A percentile compares a stretch with the other conserved stretches of the same genome.
phyloP scores from a whole-genome alignment of 805 yeast species.

The Yamadazyma takamatsuzukensis region DNA sequence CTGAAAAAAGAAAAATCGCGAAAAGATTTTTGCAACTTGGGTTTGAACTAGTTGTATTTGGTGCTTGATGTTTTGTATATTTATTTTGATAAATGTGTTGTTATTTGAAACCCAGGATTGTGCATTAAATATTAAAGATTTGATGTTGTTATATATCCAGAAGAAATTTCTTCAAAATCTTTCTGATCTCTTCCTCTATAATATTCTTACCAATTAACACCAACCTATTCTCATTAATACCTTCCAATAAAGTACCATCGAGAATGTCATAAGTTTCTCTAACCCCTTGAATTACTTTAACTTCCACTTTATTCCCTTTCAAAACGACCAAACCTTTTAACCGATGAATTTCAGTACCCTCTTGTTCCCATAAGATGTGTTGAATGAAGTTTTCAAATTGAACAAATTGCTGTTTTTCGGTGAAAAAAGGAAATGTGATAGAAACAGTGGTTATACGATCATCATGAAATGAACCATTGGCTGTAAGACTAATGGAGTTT shows the following conservation, averaged over 20 bases:
- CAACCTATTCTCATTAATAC: slow-evolving; percentile 47
- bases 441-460: slow-evolving; percentile 34
- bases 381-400: slow-evolving; percentile 65
- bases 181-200: slow-evolving; percentile 29
- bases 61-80: too few species aligned
- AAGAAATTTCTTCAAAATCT: too few species aligned
- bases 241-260: slow-evolving; percentile 37
- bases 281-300: slow-evolving; percentile 82
- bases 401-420: slow-evolving; percentile 31
- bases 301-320: slow-evolving; percentile 18
- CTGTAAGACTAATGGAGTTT: slow-evolving; percentile 12
- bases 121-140: too few species aligned
- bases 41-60: too few species aligned
- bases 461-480: slow-evolving; percentile 30
- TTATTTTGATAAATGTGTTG: too few species aligned
- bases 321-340: slow-evolving; percentile 68
- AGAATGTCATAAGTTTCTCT: slow-evolving; percentile 85
- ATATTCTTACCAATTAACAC: slow-evolving; percentile 76
- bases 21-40: too few species aligned
- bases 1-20: too few species aligned
- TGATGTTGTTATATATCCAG: too few species aligned
- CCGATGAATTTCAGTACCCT: slow-evolving; percentile 67
- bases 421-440: slow-evolving; percentile 44
- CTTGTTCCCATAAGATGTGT: slow-evolving; percentile 68
- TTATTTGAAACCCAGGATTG: too few species aligned